These are phyloP conservation scores for Porpolomopsis calyptriformis DNA, from an alignment of 768 basidiomycete genomes.

Conservation along the genomic window DNA sequence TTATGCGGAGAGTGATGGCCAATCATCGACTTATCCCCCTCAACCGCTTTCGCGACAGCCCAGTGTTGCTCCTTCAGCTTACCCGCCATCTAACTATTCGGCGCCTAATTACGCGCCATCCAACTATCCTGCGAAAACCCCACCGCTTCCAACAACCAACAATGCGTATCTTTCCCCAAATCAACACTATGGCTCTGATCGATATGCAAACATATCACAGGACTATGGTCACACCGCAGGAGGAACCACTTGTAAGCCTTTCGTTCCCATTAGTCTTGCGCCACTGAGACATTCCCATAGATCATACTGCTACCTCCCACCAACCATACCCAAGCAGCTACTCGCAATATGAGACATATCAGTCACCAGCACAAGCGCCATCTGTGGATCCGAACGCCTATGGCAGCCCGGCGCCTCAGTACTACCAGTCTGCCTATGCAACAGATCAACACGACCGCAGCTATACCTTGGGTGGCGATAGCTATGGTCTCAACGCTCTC, in stretches of 20 bases:
- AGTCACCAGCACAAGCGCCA: conserved; percentile 4
- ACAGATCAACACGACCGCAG: conserved; percentile 29
- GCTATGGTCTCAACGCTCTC: conserved; percentile 40
- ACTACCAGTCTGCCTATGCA: conserved; percentile 17
- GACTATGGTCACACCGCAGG: conserved; percentile 45
- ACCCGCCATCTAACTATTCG: conserved; percentile 3
- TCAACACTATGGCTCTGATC: conserved; percentile 26
- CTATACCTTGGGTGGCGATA: conserved; percentile 43
- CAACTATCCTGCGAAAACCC: conserved; percentile 14
- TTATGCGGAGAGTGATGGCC: conserved; percentile 30
- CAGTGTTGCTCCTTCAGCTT: conserved; percentile 25
- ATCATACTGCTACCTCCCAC: conserved; percentile 44
- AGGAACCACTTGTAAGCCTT: conserved; percentile 42
- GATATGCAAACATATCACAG: conserved; percentile 20
- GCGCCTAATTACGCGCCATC: conserved; percentile 34
- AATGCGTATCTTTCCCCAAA: conserved; percentile 27
- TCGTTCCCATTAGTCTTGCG: background rate
- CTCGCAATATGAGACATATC: conserved; percentile 43
- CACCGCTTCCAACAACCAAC: conserved; percentile 11
- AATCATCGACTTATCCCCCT: conserved; percentile 29
- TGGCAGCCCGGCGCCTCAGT: conserved; percentile 12
- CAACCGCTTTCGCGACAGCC: conserved; percentile 36
- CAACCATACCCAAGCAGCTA: conserved; percentile 38
- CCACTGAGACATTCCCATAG: conserved; percentile 23
- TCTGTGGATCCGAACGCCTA: background rate